A percentile compares a stretch with the other conserved stretches of the same genome.
Evolutionary conservation across 345 rosid genomes (phyloP).

Genomic region (Arabis hirsuta): DNA sequence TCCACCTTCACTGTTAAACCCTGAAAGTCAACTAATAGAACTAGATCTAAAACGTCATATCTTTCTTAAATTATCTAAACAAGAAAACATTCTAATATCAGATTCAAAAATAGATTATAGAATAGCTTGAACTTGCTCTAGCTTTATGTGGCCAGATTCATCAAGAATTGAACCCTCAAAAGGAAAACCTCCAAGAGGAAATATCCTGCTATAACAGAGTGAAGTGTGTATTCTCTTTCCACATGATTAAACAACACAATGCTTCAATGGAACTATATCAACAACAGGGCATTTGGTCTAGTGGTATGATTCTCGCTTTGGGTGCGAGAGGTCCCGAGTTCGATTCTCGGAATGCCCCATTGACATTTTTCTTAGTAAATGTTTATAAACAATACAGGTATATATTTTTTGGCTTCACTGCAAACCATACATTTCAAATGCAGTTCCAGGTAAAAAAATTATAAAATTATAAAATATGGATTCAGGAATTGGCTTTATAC

Average conservation of each 20-base stretch:
- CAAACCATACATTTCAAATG: too few relatives aligned
- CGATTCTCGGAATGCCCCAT: constrained; percentile 69
- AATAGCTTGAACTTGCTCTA: not conserved
- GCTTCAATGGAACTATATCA: too few relatives aligned
- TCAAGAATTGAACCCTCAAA: not conserved
- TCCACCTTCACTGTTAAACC: not conserved
- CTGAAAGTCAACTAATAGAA: not conserved
- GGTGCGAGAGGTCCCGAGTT: constrained; percentile 88
- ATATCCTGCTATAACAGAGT: not conserved
- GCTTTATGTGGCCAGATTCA: constrained; percentile 11
- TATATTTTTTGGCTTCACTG: too few relatives aligned
- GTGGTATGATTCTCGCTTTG: constrained; percentile 92
- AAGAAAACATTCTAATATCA: not conserved
- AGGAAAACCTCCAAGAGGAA: not conserved
- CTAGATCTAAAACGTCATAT: constrained; percentile 1
- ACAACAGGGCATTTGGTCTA: constrained; percentile 8
- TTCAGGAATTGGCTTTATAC: too few relatives aligned
- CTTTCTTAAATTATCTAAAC: not conserved
- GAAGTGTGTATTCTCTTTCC: not conserved
- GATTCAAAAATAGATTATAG: not conserved
- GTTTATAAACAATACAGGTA: too few relatives aligned
- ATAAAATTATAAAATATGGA: too few relatives aligned
- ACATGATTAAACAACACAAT: not conserved
- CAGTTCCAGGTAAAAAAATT: too few relatives aligned
- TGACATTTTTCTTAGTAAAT: constrained; percentile 4